phyloP scores from a whole-genome alignment of 2,329 filamentous ascomycete genomes.

The Talaromyces amestolkiae region DNA sequence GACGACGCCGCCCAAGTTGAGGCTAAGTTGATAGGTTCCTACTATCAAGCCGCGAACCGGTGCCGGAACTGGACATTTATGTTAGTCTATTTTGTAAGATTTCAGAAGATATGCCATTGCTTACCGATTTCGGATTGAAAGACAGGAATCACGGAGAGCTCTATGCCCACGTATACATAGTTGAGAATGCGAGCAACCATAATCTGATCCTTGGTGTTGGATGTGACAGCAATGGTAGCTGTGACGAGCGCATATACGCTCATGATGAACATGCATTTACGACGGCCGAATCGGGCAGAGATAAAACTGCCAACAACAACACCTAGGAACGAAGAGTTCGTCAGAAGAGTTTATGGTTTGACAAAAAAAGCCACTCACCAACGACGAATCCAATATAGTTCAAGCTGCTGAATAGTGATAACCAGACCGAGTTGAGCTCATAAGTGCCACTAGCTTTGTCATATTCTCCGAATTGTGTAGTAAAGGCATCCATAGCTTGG shows the following conservation, averaged over 20 bases:
- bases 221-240: not conserved
- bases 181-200: not conserved
- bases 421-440: not conserved
- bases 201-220: constrained; percentile 5
- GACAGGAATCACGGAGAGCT: constrained; percentile 1
- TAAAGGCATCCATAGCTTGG: not conserved
- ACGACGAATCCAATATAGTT: not conserved
- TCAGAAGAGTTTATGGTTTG: not conserved
- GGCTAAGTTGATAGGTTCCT: constrained; percentile 7
- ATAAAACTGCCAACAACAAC: constrained; percentile 1
- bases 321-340: not conserved
- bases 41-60: constrained; percentile 2
- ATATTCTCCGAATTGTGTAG: not conserved
- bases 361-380: not conserved
- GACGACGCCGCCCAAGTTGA: not conserved
- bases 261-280: constrained; percentile 9
- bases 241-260: not conserved
- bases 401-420: not conserved
- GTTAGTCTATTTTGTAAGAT: not conserved
- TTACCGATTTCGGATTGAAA: constrained; percentile 7
- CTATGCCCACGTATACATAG: constrained; percentile 5
- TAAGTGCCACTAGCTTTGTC: not conserved
- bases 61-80: not conserved
- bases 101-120: not conserved
- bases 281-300: not conserved